A percentile compares a stretch with the other conserved stretches of the same genome.
Evolutionary conservation across 495 filamentous ascomycete species (phyloP).

Genomic region (Aspergillus taichungensis): DNA sequence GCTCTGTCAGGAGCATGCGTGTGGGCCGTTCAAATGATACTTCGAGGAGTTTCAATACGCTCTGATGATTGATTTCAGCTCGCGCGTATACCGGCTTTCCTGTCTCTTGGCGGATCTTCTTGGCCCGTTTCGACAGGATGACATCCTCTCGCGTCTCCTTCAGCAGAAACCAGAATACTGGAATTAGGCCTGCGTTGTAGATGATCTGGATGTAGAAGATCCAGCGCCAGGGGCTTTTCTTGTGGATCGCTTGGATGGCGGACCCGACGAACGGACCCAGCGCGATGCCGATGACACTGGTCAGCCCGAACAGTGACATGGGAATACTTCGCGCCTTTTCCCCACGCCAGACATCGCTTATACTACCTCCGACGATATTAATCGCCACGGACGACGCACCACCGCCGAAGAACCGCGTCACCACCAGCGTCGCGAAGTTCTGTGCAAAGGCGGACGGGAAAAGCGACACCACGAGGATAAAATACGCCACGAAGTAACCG

Average conservation of each 20-base stretch:
- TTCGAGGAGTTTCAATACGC: constrained; percentile 16
- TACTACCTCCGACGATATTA: constrained; percentile 39
- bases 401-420: constrained; percentile 42
- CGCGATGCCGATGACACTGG: constrained; percentile 36
- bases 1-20: constrained; percentile 43
- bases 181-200: constrained; percentile 34
- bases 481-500: constrained; percentile 42
- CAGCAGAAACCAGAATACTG: constrained; percentile 35
- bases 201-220: constrained; percentile 48
- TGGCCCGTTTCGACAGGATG: constrained; percentile 54
- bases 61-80: constrained; percentile 20
- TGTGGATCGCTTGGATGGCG: constrained; percentile 28
- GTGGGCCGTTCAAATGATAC: constrained; percentile 37
- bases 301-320: constrained; percentile 37
- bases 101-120: constrained; percentile 53
- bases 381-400: constrained; percentile 38
- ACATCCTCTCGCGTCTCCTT: constrained; percentile 33
- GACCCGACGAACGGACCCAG: constrained; percentile 42
- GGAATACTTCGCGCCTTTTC: constrained; percentile 31
- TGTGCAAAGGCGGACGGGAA: constrained; percentile 42
- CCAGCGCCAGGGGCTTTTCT: constrained; percentile 38
- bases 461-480: constrained; percentile 36
- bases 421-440: constrained; percentile 45
- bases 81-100: constrained; percentile 35
- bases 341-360: constrained; percentile 36